phyloP scores from a whole-genome alignment of 2,329 filamentous ascomycete genomes.

The Lecanicillium sp. region DNA sequence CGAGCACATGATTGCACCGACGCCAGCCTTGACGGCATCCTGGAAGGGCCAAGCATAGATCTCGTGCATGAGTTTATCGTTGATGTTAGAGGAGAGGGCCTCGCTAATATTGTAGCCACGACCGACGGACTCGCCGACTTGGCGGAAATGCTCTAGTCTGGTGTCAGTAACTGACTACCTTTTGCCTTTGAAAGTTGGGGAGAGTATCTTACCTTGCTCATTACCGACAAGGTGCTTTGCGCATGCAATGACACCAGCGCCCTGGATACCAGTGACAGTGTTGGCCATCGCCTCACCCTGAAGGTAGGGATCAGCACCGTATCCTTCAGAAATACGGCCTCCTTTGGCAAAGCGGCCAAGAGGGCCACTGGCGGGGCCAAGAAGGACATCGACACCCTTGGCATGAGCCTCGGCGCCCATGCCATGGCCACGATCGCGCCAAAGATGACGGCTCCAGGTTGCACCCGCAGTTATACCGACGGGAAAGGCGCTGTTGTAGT shows the following conservation, averaged over 20 bases:
- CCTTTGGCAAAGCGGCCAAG: constrained; percentile 37
- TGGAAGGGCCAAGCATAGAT: constrained; percentile 73
- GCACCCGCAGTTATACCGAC: constrained; percentile 72
- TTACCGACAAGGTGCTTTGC: constrained; percentile 71
- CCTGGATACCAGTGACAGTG: constrained; percentile 73
- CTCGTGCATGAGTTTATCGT: constrained; percentile 69
- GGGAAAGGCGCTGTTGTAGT: constrained; percentile 76
- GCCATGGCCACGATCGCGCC: constrained; percentile 40
- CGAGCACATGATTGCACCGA: constrained; percentile 56
- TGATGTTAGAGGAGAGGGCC: constrained; percentile 51
- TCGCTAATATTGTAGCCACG: constrained; percentile 55
- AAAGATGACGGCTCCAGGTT: constrained; percentile 69
- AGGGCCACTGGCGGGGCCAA: constrained; percentile 42
- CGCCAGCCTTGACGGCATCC: constrained; percentile 61
- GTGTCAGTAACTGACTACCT: constrained; percentile 4
- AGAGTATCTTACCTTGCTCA: constrained; percentile 46
- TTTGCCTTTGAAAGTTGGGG: neutral
- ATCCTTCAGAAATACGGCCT: constrained; percentile 57
- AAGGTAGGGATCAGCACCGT: constrained; percentile 64
- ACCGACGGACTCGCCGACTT: constrained; percentile 43
- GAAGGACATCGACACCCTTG: constrained; percentile 69
- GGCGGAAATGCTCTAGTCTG: constrained; percentile 58
- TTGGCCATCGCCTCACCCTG: constrained; percentile 64
- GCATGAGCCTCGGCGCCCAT: constrained; percentile 56
- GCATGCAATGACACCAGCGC: constrained; percentile 73